A percentile compares a stretch with the other conserved stretches of the same genome.
Evolutionary conservation across 306 rosid genomes (phyloP).

Genomic region (Acacia confusa): DNA sequence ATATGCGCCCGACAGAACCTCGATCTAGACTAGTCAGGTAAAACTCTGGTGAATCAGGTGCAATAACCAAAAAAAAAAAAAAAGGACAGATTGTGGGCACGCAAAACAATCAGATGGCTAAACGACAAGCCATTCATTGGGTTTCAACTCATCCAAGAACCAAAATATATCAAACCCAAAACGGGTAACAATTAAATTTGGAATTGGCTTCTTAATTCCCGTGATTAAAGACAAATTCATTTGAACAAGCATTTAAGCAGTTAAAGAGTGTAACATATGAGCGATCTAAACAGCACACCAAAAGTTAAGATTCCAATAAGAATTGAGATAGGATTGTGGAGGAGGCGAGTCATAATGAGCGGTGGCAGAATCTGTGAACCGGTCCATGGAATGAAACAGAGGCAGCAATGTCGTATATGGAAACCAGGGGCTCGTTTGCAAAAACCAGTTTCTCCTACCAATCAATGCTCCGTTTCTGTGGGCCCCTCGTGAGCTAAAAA

Average conservation of each 20-base stretch:
- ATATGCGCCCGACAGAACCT: too few relatives aligned
- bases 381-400: constrained; percentile 6
- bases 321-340: background rate
- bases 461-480: constrained; percentile 21
- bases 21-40: too few relatives aligned
- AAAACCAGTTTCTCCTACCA: constrained; percentile 32
- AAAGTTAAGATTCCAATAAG: background rate
- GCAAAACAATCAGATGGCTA: background rate
- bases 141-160: background rate
- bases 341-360: background rate
- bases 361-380: background rate
- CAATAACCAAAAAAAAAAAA: too few relatives aligned
- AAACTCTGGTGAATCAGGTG: too few relatives aligned
- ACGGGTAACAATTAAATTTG: background rate
- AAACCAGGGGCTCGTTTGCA: constrained; percentile 41
- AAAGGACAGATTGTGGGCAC: background rate
- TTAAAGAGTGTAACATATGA: background rate
- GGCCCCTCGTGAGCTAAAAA: constrained; percentile 30
- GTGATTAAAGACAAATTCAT: background rate
- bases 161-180: background rate
- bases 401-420: background rate
- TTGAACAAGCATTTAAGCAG: background rate
- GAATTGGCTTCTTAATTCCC: constrained; percentile 3
- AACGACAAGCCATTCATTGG: background rate
- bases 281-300: background rate